Base-by-base conservation (phyloP, 495 filamentous ascomycete genomes). In the Daldinia grandis region DNA sequence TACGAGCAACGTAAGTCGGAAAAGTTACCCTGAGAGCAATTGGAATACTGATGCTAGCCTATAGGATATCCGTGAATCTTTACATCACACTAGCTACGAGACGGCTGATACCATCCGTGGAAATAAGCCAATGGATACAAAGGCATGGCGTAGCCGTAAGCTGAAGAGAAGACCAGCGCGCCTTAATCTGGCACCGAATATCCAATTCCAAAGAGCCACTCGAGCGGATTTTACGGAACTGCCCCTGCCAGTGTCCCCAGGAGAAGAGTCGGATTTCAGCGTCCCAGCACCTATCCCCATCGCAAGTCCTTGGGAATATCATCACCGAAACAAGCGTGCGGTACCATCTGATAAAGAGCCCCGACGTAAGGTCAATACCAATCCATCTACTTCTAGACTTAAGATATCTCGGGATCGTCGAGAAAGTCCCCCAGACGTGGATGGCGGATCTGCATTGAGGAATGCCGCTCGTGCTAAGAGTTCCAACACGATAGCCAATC, bases 231-330 rank as follows among this genome's bases (percentile, higher is more conserved):
- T 31, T 72, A 6, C 50, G 51, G 12, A 28, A 21, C 19, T 0
- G 9, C 8, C 37, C 9, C 24, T 3, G 12, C 50, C 59, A 10
- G 9, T 47, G 10, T 62, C 62, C 8, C 68, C 72, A 10, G 38
- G 15, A 8, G 72, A 58, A 35, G 60, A 63, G 30, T 54, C 66
- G 8, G 51, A 56, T 25, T 59, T 54, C 17, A 42, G 42, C 17
- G 19, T 47, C 42, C 24, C 9, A 4, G 19, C 42, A 10, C 42
- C 42, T 47, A 47, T 47, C 4, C 42, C 42, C 24, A 47, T 47
- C 42, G 9, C 17, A 24, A 24, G 19, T 24, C 19, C 42, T 24
- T 0, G 19, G 2, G 21, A 24, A 47, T 47, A 47, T 12, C 42
- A 5, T 19, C 9, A 21, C 24, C 42, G 19, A 47, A 47, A 24